Evolutionary conservation across 2,329 filamentous ascomycete genomes (phyloP), one percentile per base, ranked within the genome.

Genomic region (Epichloe sibirici): DNA sequence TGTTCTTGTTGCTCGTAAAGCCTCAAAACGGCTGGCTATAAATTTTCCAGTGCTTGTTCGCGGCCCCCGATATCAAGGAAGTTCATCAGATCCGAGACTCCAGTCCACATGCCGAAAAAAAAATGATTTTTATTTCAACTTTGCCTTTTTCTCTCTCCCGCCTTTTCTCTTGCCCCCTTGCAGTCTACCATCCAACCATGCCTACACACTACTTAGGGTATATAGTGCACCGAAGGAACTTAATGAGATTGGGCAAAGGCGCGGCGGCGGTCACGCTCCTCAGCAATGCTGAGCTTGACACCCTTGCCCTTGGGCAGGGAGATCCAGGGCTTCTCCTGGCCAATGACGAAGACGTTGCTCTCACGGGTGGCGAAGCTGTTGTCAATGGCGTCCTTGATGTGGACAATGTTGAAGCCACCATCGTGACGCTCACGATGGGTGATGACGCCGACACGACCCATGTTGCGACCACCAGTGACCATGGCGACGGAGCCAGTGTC

Each of bases 371-470:
- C 90, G 78, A 98, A 98, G 72, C 88, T 88, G 87, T 98, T 98
- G 85, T 97, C 93, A 77, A 98, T 91, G 70, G 90, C 91, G 71
- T 98, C 93, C 88, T 98, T 98, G 78, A 98, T 86, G 82, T 96
- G 90, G 74, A 98, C 90, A 70, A 98, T 95, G 84, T 94, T 94
- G 88, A 98, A 98, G 75, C 93, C 93, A 82, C 93, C 93, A 67
- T 98, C 93, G 83, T 98, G 93, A 69, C 93, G 89, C 84, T 98
- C 93, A 82, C 93, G 91, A 85, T 98, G 90, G 69, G 93, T 97
- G 81, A 98, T 94, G 74, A 97, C 91, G 87, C 93, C 93, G 71
- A 98, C 91, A 91, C 93, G 93, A 74, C 93, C 93, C 91, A 97
- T 98, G 89, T 98, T 98, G 73, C 91, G 93, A 85, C 93, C 93